These are phyloP conservation scores for Heliamphora pulchella DNA, from an alignment of 179 eudicot species.

Conservation along the genomic window DNA sequence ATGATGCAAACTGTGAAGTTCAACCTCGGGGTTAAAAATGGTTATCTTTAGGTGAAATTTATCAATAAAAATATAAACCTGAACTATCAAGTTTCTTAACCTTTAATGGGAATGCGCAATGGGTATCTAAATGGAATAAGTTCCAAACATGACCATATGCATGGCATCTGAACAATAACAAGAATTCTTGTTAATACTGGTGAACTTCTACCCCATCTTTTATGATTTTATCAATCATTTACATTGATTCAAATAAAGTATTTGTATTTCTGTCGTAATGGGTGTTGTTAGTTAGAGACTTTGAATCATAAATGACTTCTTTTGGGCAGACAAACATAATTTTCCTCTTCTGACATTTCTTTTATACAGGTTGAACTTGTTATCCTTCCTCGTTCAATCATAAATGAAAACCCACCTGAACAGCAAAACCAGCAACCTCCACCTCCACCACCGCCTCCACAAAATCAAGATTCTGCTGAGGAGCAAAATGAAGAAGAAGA, in stretches of 20 bases:
- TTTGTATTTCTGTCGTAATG: neutral
- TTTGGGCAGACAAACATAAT: neutral
- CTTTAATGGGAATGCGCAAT: neutral
- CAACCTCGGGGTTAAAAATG: neutral
- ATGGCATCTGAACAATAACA: neutral
- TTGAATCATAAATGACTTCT: neutral
- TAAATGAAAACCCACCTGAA: conserved; percentile 73
- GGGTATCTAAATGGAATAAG: conserved; percentile 1
- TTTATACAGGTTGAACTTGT: conserved; percentile 84
- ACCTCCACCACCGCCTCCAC: conserved; percentile 98
- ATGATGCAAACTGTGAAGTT: neutral
- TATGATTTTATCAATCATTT: neutral
- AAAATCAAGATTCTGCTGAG: conserved; percentile 80
- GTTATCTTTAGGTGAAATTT: neutral
- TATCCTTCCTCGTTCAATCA: conserved; percentile 87
- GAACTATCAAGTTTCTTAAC: neutral
- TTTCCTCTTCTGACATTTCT: conserved; percentile 16
- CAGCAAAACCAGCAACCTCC: conserved; percentile 89
- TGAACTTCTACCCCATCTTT: neutral
- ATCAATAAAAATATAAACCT: neutral
- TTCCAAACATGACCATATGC: neutral
- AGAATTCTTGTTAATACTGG: neutral
- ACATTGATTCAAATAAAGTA: neutral
- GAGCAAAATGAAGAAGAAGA: conserved; percentile 63
- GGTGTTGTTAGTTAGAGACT: neutral